Percentiles rank a stretch among this genome's conserved stretches.
Conservation (phyloP, 192 early-diverging fungal genomes). For the Coemansia sp. region DNA sequence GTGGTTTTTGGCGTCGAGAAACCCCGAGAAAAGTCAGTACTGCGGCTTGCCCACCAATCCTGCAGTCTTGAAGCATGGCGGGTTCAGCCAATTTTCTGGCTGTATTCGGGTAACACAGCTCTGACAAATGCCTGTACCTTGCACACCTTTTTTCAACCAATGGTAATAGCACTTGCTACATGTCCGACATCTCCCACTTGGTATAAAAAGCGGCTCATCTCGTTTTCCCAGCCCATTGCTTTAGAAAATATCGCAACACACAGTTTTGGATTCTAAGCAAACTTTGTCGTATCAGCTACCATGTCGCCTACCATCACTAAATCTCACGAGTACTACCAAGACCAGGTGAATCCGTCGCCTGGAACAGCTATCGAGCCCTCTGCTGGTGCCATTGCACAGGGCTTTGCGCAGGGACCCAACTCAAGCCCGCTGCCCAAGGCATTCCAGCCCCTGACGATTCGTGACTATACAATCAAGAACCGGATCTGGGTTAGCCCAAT, state of each 20-base stretch:
- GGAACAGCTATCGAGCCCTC: conserved; percentile 34
- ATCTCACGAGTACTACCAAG: conserved; percentile 25
- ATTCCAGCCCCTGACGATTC: conserved; percentile 68
- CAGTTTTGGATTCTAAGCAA: not conserved
- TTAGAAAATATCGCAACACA: not conserved
- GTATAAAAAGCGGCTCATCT: no score
- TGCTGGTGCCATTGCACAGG: conserved; percentile 31
- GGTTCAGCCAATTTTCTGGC: no score
- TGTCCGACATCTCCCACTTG: no score
- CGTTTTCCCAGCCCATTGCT: not conserved
- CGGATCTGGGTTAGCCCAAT: conserved; percentile 76
- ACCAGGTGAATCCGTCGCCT: conserved; percentile 22
- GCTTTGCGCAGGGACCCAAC: conserved; percentile 14
- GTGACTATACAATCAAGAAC: conserved; percentile 70
- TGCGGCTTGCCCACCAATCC: no score
- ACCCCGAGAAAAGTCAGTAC: no score
- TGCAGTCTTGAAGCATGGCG: no score
- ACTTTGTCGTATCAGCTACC: not conserved
- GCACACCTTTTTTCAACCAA: not conserved
- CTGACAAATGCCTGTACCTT: not conserved
- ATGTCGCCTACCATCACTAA: conserved; percentile 5
- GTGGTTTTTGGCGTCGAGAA: no score
- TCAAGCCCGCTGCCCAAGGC: conserved; percentile 46
- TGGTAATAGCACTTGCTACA: no score
- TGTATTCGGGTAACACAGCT: not conserved